phyloP scores from a whole-genome alignment of 805 yeast genomes.

The Phaffomyces antillensis region DNA sequence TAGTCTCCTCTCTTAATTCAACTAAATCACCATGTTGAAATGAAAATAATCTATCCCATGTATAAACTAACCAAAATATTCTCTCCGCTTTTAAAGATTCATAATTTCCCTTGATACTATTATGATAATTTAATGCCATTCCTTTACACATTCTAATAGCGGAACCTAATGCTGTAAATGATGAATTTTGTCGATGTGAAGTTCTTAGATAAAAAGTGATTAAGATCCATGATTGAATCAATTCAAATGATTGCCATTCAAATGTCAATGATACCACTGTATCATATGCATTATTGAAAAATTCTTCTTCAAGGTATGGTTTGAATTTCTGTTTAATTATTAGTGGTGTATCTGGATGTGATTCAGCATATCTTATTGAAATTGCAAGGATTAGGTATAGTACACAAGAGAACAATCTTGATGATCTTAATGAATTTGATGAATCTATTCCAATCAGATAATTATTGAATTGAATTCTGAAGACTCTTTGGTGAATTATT shows the following conservation, averaged over 20 bases:
- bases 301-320: constrained; percentile 31
- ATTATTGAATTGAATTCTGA: constrained; percentile 39
- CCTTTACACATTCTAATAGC: constrained; percentile 38
- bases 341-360: constrained; percentile 11
- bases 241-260: constrained; percentile 46
- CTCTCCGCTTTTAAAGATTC: constrained; percentile 42
- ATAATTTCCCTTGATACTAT: constrained; percentile 21
- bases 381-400: constrained; percentile 42
- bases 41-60: constrained; percentile 46
- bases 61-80: constrained; percentile 48
- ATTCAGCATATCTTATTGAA: constrained; percentile 45
- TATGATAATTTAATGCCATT: constrained; percentile 33
- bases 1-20: constrained; percentile 30
- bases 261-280: constrained; percentile 34
- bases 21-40: constrained; percentile 43
- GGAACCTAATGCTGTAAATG: constrained; percentile 33
- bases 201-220: constrained; percentile 37
- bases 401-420: constrained; percentile 46
- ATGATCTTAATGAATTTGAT: constrained; percentile 14
- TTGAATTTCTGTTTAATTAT: constrained; percentile 14
- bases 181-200: constrained; percentile 37
- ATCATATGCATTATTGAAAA: constrained; percentile 34
- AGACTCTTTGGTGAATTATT: constrained; percentile 46
- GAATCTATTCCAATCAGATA: constrained; percentile 25
- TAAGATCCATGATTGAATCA: constrained; percentile 45